Percentiles rank a stretch among this genome's conserved stretches.
Conservation (phyloP, 148 eudicot genomes). For the Limonium bicolor region DNA sequence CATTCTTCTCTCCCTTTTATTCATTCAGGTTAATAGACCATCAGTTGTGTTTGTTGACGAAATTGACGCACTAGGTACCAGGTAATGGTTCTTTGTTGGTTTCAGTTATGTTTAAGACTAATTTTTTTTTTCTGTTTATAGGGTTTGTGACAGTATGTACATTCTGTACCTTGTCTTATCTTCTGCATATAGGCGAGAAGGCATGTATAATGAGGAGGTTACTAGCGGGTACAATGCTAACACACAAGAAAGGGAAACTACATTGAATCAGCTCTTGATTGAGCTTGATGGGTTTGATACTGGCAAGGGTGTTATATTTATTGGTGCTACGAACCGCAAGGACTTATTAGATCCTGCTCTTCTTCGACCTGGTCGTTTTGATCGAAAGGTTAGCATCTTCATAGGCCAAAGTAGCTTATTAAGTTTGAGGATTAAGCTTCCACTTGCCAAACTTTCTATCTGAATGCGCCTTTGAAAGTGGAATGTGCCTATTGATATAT, state of each 20-base stretch:
- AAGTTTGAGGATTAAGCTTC: too few relatives aligned
- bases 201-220: conserved; percentile 36
- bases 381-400: conserved; percentile 99
- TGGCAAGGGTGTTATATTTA: conserved; percentile 90
- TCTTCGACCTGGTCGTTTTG: conserved; percentile 98
- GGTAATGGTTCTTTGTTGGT: conserved; percentile 22
- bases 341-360: conserved; percentile 96
- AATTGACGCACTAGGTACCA: conserved; percentile 83
- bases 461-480: background rate
- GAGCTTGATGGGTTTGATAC: conserved; percentile 98
- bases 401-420: too few relatives aligned
- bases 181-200: conserved; percentile 62
- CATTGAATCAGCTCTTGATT: conserved; percentile 81
- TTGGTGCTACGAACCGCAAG: conserved; percentile 90
- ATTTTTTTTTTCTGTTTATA: background rate
- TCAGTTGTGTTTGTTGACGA: conserved; percentile 92
- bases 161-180: conserved; percentile 5
- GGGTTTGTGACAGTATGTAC: background rate
- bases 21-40: conserved; percentile 94
- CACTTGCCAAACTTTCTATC: too few relatives aligned
- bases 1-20: conserved; percentile 4
- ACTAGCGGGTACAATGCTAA: conserved; percentile 57
- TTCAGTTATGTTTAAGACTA: background rate
- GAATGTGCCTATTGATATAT: background rate
- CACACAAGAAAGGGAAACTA: conserved; percentile 94